These are phyloP conservation scores for Chlamydomonas applanata DNA, from an alignment of 139 green algal genomes.

Conservation along the genomic window DNA sequence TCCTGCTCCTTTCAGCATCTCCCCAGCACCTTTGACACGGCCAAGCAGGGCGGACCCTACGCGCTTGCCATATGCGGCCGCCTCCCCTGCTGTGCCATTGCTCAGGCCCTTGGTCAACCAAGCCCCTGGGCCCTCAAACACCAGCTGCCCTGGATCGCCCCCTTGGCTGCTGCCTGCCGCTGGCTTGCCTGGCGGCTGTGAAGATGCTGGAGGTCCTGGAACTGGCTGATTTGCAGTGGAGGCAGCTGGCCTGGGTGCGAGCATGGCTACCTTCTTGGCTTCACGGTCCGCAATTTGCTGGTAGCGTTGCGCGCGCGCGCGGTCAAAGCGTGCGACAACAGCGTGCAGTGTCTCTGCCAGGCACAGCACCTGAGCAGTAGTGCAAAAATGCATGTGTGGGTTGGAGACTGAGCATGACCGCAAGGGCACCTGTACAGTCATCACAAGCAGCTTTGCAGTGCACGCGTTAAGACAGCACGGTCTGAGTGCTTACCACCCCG, in stretches of 20 bases:
- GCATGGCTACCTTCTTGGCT: not conserved
- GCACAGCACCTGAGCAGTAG: conserved; percentile 64
- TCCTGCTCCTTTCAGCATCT: not conserved
- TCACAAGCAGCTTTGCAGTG: too few species aligned
- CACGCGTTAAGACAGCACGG: too few species aligned
- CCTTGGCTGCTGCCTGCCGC: not conserved
- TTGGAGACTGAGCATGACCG: too few species aligned
- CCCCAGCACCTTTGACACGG: not conserved
- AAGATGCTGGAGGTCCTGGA: not conserved
- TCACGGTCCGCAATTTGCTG: conserved; percentile 35
- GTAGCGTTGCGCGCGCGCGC: conserved; percentile 52
- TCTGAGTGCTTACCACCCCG: conserved; percentile 53
- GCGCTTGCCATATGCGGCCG: too few species aligned
- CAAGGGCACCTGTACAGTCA: too few species aligned
- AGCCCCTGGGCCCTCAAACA: too few species aligned
- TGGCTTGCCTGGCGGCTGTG: not conserved
- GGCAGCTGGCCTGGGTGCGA: not conserved
- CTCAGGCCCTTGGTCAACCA: too few species aligned
- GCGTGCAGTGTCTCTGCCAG: conserved; percentile 67
- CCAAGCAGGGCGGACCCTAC: not conserved
- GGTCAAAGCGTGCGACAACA: conserved; percentile 62
- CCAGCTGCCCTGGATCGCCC: too few species aligned
- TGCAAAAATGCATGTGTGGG: too few species aligned
- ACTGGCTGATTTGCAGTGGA: not conserved
- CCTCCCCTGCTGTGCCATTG: too few species aligned